A percentile compares a stretch with the other conserved stretches of the same genome.
Conservation (phyloP, 352 stramenopile species). For the Peronosclerospora sorghi region DNA sequence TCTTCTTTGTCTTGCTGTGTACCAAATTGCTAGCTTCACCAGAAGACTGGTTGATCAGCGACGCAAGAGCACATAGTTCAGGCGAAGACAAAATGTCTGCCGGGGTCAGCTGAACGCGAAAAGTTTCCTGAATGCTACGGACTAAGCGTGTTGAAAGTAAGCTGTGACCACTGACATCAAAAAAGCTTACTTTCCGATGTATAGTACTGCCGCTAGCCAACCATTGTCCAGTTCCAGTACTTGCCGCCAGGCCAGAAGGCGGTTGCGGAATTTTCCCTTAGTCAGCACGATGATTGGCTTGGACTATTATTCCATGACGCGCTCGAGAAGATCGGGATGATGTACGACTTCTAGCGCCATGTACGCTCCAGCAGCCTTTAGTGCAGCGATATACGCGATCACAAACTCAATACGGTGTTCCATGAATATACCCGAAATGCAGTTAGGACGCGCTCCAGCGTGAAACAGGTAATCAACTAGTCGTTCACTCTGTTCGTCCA, state of each 20-base stretch:
- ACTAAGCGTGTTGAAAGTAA: slow-evolving; percentile 63
- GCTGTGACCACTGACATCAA: slow-evolving; percentile 74
- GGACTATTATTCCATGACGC: slow-evolving; percentile 85
- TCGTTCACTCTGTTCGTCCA: no score
- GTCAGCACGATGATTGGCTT: slow-evolving; percentile 83
- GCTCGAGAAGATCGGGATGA: slow-evolving; percentile 79
- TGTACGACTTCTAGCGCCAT: slow-evolving; percentile 87
- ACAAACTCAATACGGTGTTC: slow-evolving; percentile 88
- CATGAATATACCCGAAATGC: slow-evolving; percentile 87
- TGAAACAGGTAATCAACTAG: slow-evolving; percentile 54
- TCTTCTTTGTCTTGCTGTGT: slow-evolving; percentile 15
- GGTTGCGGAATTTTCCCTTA: slow-evolving; percentile 57
- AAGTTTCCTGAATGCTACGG: slow-evolving; percentile 53
- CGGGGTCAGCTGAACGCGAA: slow-evolving; percentile 56
- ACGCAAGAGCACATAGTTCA: slow-evolving; percentile 42
- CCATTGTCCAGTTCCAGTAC: slow-evolving; percentile 57
- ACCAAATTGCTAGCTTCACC: not conserved
- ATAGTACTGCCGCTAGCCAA: slow-evolving; percentile 42
- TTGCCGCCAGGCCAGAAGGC: slow-evolving; percentile 54
- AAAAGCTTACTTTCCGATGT: slow-evolving; percentile 61
- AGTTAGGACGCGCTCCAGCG: slow-evolving; percentile 50
- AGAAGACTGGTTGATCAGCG: slow-evolving; percentile 34
- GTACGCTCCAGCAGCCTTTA: slow-evolving; percentile 87
- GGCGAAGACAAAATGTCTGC: slow-evolving; percentile 61
- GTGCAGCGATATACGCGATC: slow-evolving; percentile 81